Conservation (phyloP, 257 asterid genomes). For the Solanum habrochaites region DNA sequence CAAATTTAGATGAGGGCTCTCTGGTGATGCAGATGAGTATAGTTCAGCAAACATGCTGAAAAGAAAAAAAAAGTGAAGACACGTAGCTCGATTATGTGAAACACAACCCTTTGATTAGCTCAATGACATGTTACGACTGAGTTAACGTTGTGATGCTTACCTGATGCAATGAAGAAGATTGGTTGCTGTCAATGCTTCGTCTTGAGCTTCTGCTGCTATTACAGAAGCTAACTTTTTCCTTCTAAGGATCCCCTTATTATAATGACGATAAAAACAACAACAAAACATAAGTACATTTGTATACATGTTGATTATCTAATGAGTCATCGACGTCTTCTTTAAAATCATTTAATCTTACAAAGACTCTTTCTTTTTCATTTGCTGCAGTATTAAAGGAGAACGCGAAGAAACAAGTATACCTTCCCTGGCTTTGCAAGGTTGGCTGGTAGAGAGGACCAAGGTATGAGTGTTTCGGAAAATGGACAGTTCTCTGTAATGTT, state of each 20-base stretch:
- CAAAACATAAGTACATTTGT: not conserved
- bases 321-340: not conserved
- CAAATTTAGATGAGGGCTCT: conserved; percentile 50
- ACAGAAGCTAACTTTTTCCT: conserved; percentile 60
- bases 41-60: conserved; percentile 72
- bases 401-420: conserved; percentile 20
- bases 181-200: conserved; percentile 65
- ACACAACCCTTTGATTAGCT: not conserved
- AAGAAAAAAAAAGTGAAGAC: not conserved
- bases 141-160: conserved; percentile 8
- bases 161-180: conserved; percentile 69
- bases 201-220: conserved; percentile 76
- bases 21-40: conserved; percentile 57
- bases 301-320: not conserved
- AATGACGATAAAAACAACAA: not conserved
- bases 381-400: not conserved
- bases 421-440: conserved; percentile 57
- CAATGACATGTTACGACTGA: not conserved
- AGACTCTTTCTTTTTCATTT: not conserved
- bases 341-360: not conserved
- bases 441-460: conserved; percentile 69
- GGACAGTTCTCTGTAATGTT: conserved; percentile 19
- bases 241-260: conserved; percentile 44
- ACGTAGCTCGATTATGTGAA: not conserved
- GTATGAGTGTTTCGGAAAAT: conserved; percentile 28